Evolutionary conservation across 2,329 filamentous ascomycete genomes (phyloP).

Genomic region (Sarocladium oryzae): DNA sequence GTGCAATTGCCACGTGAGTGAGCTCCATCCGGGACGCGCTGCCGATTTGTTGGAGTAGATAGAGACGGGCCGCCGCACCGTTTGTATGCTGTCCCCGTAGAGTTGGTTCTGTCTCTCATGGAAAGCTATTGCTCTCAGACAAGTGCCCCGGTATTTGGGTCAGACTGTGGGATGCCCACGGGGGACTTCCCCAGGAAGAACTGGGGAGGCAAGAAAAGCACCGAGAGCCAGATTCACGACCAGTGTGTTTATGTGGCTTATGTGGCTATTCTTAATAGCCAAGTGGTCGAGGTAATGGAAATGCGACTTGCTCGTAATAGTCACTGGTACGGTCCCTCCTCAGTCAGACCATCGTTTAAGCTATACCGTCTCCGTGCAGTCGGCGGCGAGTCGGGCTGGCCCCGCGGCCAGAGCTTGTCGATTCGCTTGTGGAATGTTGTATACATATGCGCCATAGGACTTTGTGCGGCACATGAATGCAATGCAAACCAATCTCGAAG

Average conservation of each 20-base stretch:
- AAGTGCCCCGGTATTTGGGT: background rate
- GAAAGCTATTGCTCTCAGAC: background rate
- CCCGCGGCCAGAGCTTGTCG: background rate
- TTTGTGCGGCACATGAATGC: background rate
- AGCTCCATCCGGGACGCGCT: slow-evolving; percentile 4
- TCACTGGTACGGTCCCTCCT: background rate
- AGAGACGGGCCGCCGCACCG: slow-evolving; percentile 6
- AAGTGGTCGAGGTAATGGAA: background rate
- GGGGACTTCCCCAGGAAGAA: slow-evolving; percentile 2
- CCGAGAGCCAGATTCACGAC: background rate
- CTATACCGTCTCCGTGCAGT: background rate
- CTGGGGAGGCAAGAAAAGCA: background rate
- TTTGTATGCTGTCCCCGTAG: background rate
- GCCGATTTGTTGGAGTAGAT: background rate
- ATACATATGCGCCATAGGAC: background rate
- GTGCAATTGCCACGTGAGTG: background rate
- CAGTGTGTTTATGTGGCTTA: background rate
- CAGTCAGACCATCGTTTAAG: background rate
- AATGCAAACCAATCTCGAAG: background rate
- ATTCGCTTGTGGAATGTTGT: slow-evolving; percentile 1
- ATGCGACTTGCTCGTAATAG: background rate
- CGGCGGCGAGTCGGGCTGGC: background rate
- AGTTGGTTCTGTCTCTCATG: background rate
- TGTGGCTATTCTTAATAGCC: background rate
- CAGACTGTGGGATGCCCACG: background rate